phyloP scores from a whole-genome alignment of 257 asterid genomes.

The Penstemon newberryi region DNA sequence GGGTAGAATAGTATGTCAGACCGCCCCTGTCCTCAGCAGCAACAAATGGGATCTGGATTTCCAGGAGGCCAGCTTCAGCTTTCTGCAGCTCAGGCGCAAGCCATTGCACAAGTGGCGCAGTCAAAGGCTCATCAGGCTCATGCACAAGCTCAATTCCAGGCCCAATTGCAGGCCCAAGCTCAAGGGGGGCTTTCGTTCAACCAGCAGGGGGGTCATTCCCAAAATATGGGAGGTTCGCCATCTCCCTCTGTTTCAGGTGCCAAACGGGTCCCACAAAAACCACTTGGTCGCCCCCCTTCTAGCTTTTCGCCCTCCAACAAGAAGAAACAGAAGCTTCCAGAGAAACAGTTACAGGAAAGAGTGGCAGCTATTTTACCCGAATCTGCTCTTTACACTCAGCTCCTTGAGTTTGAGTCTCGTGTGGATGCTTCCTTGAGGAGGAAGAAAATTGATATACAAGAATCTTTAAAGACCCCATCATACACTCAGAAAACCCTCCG shows the following conservation, averaged over 20 bases:
- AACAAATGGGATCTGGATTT: slow-evolving; percentile 67
- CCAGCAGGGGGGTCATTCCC: slow-evolving; percentile 50
- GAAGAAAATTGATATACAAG: slow-evolving; percentile 95
- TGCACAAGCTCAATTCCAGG: slow-evolving; percentile 66
- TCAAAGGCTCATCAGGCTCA: slow-evolving; percentile 60
- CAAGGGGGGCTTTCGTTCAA: slow-evolving; percentile 72
- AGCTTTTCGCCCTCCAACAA: slow-evolving; percentile 51
- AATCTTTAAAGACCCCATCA: slow-evolving; percentile 75
- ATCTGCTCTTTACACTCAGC: slow-evolving; percentile 93
- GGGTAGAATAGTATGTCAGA: no score
- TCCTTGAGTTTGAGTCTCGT: slow-evolving; percentile 90
- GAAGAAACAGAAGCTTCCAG: slow-evolving; percentile 96
- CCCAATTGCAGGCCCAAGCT: slow-evolving; percentile 51
- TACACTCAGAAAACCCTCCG: slow-evolving; percentile 84
- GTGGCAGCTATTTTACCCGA: slow-evolving; percentile 96
- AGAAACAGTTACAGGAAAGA: slow-evolving; percentile 86
- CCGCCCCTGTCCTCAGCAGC: slow-evolving; percentile 37
- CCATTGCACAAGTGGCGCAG: slow-evolving; percentile 68
- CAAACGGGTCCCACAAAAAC: slow-evolving; percentile 78
- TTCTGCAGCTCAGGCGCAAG: slow-evolving; percentile 82
- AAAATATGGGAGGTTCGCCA: slow-evolving; percentile 60
- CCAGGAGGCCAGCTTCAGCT: slow-evolving; percentile 67
- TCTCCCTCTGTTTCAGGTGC: slow-evolving; percentile 75
- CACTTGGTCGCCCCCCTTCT: slow-evolving; percentile 75
- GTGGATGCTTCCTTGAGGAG: slow-evolving; percentile 87